A percentile compares a stretch with the other conserved stretches of the same genome.
Conservation (phyloP, 2,329 filamentous ascomycete genomes). For the Claviceps sp. region DNA sequence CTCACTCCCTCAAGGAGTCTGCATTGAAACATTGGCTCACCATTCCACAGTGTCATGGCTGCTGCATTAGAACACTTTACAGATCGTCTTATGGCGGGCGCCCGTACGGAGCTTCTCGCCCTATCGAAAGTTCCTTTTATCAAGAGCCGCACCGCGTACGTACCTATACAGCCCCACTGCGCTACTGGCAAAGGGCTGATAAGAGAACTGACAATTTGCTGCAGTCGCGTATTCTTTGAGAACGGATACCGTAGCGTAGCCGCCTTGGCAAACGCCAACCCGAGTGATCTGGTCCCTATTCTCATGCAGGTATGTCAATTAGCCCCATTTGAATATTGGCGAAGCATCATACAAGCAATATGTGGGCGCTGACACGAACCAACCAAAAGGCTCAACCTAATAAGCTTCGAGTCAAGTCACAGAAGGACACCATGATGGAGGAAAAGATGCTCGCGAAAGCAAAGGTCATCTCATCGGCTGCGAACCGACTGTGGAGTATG, state of each 20-base stretch:
- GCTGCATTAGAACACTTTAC: conserved; percentile 64
- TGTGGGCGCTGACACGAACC: conserved; percentile 2
- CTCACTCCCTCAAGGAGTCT: no score
- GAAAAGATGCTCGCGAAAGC: conserved; percentile 55
- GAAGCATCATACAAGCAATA: no score
- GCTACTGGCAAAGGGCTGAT: no score
- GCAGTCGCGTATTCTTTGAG: conserved; percentile 53
- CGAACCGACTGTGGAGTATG: conserved; percentile 56
- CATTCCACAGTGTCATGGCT: conserved; percentile 42
- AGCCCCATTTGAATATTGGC: no score
- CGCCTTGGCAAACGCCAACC: conserved; percentile 54
- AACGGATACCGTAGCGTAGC: conserved; percentile 60
- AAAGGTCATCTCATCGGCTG: conserved; percentile 52
- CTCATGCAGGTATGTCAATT: conserved; percentile 46
- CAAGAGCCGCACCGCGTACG: conserved; percentile 60
- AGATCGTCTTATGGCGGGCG: conserved; percentile 59
- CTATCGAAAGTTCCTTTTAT: conserved; percentile 61
- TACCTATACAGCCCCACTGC: conserved; percentile 3
- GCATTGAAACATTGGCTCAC: conserved; percentile 5
- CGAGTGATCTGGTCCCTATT: conserved; percentile 55
- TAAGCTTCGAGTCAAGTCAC: conserved; percentile 41
- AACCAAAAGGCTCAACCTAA: conserved; percentile 47
- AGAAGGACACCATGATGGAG: conserved; percentile 44
- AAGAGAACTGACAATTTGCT: conserved; percentile 3
- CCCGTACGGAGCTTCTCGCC: conserved; percentile 55